Base-by-base conservation (phyloP, 2,329 filamentous ascomycete species). In the Fusarium cicatricum region DNA sequence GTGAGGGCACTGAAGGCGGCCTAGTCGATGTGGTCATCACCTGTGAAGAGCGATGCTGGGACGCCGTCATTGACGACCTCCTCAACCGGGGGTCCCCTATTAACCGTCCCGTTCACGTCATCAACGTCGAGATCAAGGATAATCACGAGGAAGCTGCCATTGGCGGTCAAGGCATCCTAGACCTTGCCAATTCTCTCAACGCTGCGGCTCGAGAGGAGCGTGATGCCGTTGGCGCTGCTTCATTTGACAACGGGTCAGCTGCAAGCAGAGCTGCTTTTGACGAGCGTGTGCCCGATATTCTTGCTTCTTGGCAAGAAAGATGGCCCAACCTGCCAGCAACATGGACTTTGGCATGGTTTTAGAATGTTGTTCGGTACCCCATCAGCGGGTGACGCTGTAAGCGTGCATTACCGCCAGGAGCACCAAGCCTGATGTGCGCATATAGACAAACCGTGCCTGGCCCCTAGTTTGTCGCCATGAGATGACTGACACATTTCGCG, bases 81-180 rank as follows among this genome's bases (percentile, higher is more conserved):
- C 85, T 97, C 59, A 90, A 87, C 68, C 86, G 96, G 59, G 95
- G 94, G 8, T 87, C 90, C 0, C 90, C 91, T 4, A 80, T 99
- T 52, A 99, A 99, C 74, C 82, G 92, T 2, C 93, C 95, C 0
- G 95, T 99, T 1, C 95, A 99, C 72, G 91, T 99, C 52, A 96
- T 99, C 80, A 99, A 99, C 69, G 90, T 99, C 49, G 95, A 99
- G 73, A 99, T 99, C 71, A 94, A 90, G 74, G 95, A 99, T 77
- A 99, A 98, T 71, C 95, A 98, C 71, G 94, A 99, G 74, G 95
- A 99, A 75, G 95, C 95, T 1, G 82, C 94, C 17, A 85, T 97
- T 2, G 95, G 95, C 10, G 95, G 95, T 2, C 87, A 89, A 65
- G 95, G 91, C 38, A 99, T 99, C 55, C 82, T 98, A 32, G 95